Evolutionary conservation across 2,329 filamentous ascomycete species (phyloP), one percentile per base, ranked within the genome.

Genomic region (Beauveria scarabaeidicola): DNA sequence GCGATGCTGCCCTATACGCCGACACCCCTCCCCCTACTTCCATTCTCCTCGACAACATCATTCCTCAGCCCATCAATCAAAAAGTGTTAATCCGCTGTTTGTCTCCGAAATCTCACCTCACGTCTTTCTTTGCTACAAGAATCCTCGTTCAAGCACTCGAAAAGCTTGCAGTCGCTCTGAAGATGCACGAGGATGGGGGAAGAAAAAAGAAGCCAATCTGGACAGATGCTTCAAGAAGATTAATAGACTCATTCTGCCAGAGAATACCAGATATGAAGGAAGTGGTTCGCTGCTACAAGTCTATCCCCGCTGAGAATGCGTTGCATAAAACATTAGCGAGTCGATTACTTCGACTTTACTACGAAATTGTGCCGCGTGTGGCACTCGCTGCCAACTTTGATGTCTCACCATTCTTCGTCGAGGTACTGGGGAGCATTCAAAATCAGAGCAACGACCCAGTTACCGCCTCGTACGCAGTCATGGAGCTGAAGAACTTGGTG

Each of bases 381-480:
- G 91, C 91, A 1, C 78, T 95, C 15, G 86, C 88, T 64, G 88
- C 91, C 65, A 94, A 89, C 64, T 94, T 97, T 67, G 94, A 97
- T 68, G 87, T 96, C 4, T 94, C 93, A 0, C 77, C 88, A 0
- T 81, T 88, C 21, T 79, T 99, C 17, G 85, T 87, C 8, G 82
- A 85, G 61, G 81, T 86, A 1, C 75, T 97, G 50, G 78, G 81
- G 59, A 79, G 79, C 36, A 72, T 90, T 10, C 83, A 88, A 47
- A 72, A 79, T 15, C 75, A 79, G 17, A 72, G 77, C 3, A 77
- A 80, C 46, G 77, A 83, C 51, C 72, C 74, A 3, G 73, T 77
- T 57, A 74, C 79, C 52, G 73, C 78, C 53, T 78, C 79, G 1
- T 75, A 92, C 51, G 77, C 83, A 23, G 71, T 88, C 10, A 82